phyloP scores from a whole-genome alignment of 441 rosid species.

The Macaranga tanarius region DNA sequence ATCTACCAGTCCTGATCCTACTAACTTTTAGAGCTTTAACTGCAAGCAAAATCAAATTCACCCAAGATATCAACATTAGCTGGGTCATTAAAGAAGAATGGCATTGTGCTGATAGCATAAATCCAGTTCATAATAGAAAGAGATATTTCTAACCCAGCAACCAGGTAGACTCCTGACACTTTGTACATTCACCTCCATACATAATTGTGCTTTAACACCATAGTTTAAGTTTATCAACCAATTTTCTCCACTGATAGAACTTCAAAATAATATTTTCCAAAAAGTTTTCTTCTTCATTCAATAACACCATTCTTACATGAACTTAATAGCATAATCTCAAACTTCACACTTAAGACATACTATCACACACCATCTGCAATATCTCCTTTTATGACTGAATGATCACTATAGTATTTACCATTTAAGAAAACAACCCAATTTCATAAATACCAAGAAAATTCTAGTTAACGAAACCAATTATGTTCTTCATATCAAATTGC shows the following conservation, averaged over 20 bases:
- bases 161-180: neutral
- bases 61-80: neutral
- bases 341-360: neutral
- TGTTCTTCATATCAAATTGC: neutral
- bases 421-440: neutral
- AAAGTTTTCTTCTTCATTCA: neutral
- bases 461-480: neutral
- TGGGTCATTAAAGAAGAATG: neutral
- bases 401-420: neutral
- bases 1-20: constrained; percentile 33
- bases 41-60: constrained; percentile 25
- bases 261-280: neutral
- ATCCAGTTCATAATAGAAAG: neutral
- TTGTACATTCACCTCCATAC: neutral
- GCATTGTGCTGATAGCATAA: neutral
- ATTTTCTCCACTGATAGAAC: neutral
- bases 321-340: neutral
- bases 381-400: neutral
- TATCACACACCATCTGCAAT: neutral
- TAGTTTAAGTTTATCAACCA: neutral
- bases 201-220: neutral
- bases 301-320: neutral
- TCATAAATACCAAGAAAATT: neutral
- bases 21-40: constrained; percentile 42
- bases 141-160: neutral